Percentiles rank a stretch among this genome's conserved stretches.
phyloP scores from a whole-genome alignment of 208 protist genomes.

The Trypanosoma avium region DNA sequence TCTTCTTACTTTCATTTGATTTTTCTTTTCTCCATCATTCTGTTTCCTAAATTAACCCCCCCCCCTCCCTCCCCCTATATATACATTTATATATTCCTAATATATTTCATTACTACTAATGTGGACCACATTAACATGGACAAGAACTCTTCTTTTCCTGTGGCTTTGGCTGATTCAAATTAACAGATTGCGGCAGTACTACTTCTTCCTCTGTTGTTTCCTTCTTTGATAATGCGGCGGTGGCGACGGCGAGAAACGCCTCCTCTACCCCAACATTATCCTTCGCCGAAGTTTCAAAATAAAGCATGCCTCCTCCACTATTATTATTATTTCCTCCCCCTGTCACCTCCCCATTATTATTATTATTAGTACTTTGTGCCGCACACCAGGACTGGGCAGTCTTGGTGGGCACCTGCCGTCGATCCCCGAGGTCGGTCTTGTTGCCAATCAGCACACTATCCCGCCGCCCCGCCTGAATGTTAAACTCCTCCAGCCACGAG shows the following conservation, averaged over 20 bases:
- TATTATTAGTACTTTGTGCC: slow-evolving; percentile 53
- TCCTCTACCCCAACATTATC: slow-evolving; percentile 98
- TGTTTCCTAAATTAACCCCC: no score
- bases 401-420: slow-evolving; percentile 91
- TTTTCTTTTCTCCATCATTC: no score
- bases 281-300: slow-evolving; percentile 99
- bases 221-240: slow-evolving; percentile 74
- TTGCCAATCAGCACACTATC: slow-evolving; percentile 99
- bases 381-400: slow-evolving; percentile 96
- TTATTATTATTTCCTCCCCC: slow-evolving; percentile 1
- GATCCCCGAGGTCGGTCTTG: slow-evolving; percentile 98
- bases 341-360: no score
- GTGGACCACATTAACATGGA: slow-evolving; percentile 19
- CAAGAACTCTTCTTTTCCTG: slow-evolving; percentile 20
- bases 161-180: slow-evolving; percentile 44
- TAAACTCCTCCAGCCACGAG: slow-evolving; percentile 99
- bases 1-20: no score
- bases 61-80: background rate
- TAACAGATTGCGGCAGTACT: slow-evolving; percentile 64
- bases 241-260: slow-evolving; percentile 93
- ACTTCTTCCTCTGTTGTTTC: slow-evolving; percentile 46
- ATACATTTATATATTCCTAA: background rate
- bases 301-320: slow-evolving; percentile 82
- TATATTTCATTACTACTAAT: background rate
- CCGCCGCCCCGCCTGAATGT: slow-evolving; percentile 95